Conservation (phyloP, 257 asterid species). For the Solanum medicagineum region DNA sequence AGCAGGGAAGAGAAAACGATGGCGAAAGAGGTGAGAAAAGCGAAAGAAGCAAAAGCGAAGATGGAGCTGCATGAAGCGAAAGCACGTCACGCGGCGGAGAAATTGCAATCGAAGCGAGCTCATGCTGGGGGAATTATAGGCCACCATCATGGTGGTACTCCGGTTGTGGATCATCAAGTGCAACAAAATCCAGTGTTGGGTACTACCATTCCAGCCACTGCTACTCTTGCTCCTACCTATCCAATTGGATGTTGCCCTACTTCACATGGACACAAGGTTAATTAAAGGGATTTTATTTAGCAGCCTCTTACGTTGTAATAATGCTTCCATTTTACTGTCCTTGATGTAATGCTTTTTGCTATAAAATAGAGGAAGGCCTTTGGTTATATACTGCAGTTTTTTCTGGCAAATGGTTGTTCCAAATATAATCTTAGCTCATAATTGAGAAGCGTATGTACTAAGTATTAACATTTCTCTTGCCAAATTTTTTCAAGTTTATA, state of each 20-base stretch:
- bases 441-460: no score
- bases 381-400: no score
- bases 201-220: background rate
- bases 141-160: background rate
- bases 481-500: no score
- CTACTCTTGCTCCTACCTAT: background rate
- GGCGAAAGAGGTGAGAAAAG: constrained; percentile 46
- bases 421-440: no score
- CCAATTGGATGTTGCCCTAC: constrained; percentile 1
- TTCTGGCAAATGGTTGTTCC: no score
- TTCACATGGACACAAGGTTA: background rate
- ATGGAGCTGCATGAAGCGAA: constrained; percentile 57
- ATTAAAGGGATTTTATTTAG: no score
- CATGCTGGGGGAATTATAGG: background rate
- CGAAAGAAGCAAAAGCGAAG: constrained; percentile 68
- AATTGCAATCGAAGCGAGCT: constrained; percentile 19
- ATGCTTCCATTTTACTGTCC: background rate
- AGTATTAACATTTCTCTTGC: no score
- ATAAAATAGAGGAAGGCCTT: no score
- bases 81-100: constrained; percentile 44
- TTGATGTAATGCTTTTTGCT: no score
- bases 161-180: background rate
- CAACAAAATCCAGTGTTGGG: background rate
- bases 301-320: background rate
- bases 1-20: constrained; percentile 41